Evolutionary conservation across 1,139 yeast species (phyloP), one percentile per base, ranked within the genome.

Genomic region (Scheffersomyces illinoinensis): DNA sequence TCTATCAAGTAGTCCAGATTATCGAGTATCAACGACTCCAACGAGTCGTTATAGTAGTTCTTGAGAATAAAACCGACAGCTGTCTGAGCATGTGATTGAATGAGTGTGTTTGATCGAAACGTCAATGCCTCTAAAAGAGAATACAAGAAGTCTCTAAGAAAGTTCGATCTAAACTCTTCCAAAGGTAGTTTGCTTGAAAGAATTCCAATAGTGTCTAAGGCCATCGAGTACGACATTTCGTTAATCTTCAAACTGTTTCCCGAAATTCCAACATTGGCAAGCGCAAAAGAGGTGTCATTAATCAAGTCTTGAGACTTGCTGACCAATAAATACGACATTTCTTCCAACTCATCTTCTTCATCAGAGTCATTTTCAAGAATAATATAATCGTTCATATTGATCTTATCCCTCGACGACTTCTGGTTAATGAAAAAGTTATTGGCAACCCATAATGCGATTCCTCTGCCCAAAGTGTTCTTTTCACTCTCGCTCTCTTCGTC

Each of bases 1-100:
- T 95, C 98, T 14, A 93, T 76, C 26, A 95, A 72, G 69, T 93
- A 93, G 68, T 93, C 98, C 65, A 87, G 83, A 69, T 93, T 93
- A 50, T 85, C 87, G 51, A 81, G 68, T 3, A 95, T 78, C 62
- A 93, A 68, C 2, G 72, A 72, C 52, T 78, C 75, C 7, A 93
- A 73, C 0, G 91, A 85, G 0, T 87, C 86, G 55, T 81, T 73
- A 63, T 89, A 90, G 53, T 90, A 80, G 7, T 74, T 74, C 14
- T 77, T 68, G 0, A 96, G 84, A 10, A 93, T 74, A 12, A 46
- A 53, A 48, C 62, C 61, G 1, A 76, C 53, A 0, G 81, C 65
- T 2, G 58, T 59, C 55, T 69, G 68, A 1, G 81, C 79, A 58
- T 73, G 77, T 7, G 64, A 52, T 64, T 76, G 82, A 19, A 78